Base-by-base conservation (phyloP, 2,329 filamentous ascomycete genomes). In the Aulographum hederae region DNA sequence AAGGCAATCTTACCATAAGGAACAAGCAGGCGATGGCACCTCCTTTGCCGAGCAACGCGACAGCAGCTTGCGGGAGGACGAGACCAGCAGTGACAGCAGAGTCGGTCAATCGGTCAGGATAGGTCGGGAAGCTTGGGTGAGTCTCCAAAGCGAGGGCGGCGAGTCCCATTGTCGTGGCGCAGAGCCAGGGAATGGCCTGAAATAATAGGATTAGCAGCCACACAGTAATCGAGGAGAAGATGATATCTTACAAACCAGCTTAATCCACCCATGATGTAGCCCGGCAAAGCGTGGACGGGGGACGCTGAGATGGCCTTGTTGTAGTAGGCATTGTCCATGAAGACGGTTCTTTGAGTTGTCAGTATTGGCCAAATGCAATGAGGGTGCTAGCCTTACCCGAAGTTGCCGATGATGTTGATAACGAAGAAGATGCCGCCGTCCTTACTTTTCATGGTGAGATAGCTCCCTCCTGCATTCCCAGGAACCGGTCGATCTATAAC, bases 11-110 rank as follows among this genome's bases (percentile, higher is more conserved):
- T n/a, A n/a, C n/a, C n/a, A n/a, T n/a, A n/a, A n/a, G n/a, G n/a
- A n/a, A n/a, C n/a, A n/a, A n/a, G n/a, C n/a, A n/a, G n/a, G n/a
- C n/a, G n/a, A n/a, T n/a, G n/a, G n/a, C n/a, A n/a, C n/a, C n/a
- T n/a, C 47, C 47, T 21, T 40, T 47, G 1, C 53, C 51, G 2
- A 57, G 42, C 4, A 60, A 39, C 1, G 54, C 48, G 25, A 40
- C 34, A 3, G 48, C 41, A 2, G 41, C 42, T 32, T 47, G 48
- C 5, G 49, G 48, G 34, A 48, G 37, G 3, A 43, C 43, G 8
- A 48, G 30, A 4, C 45, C 43, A 14, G 39, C 32, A 19, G 34
- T 27, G 4, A 49, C 34, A 28, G 44, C 38, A 6, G 32, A 28
- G 2, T 36, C 32, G 26, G 36, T 39, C 39, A 48, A 42, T 11